Percentiles rank a stretch among this genome's conserved stretches.
Conservation (phyloP, 805 yeast species). For the Sugiyamaella qingdaonensis region DNA sequence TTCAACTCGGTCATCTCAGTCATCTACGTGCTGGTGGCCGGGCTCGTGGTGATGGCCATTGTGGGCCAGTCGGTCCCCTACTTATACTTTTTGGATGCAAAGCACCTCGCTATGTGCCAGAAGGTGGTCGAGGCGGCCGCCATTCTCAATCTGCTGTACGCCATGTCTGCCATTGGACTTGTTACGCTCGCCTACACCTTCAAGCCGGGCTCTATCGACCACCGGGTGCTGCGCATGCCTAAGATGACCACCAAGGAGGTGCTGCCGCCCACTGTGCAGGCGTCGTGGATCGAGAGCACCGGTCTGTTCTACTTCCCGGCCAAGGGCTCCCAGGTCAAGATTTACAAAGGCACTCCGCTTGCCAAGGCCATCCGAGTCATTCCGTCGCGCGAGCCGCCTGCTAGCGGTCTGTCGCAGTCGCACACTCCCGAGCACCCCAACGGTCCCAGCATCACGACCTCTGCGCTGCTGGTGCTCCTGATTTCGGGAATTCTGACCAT, state of each 20-base stretch:
- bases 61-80: slow-evolving; percentile 60
- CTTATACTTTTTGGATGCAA: slow-evolving; percentile 47
- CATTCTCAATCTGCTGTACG: slow-evolving; percentile 46
- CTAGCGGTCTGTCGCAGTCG: slow-evolving; percentile 44
- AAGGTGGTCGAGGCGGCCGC: slow-evolving; percentile 52
- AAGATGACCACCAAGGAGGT: slow-evolving; percentile 13
- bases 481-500: slow-evolving; percentile 24
- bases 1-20: slow-evolving; percentile 50
- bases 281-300: slow-evolving; percentile 75
- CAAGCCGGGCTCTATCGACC: slow-evolving; percentile 53
- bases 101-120: slow-evolving; percentile 47
- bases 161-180: slow-evolving; percentile 49
- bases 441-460: slow-evolving; percentile 35
- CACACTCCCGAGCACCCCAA: slow-evolving; percentile 36
- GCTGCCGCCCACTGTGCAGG: slow-evolving; percentile 44
- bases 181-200: slow-evolving; percentile 49
- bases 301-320: slow-evolving; percentile 54
- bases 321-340: slow-evolving; percentile 40
- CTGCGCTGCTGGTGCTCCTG: slow-evolving; percentile 36
- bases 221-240: slow-evolving; percentile 21
- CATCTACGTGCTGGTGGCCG: slow-evolving; percentile 51
- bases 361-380: slow-evolving; percentile 52
- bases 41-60: slow-evolving; percentile 63
- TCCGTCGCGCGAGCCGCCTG: slow-evolving; percentile 49
- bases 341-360: slow-evolving; percentile 43